These are phyloP conservation scores for Orychophragmus violaceus DNA, from an alignment of 345 rosid species.

Conservation along the genomic window DNA sequence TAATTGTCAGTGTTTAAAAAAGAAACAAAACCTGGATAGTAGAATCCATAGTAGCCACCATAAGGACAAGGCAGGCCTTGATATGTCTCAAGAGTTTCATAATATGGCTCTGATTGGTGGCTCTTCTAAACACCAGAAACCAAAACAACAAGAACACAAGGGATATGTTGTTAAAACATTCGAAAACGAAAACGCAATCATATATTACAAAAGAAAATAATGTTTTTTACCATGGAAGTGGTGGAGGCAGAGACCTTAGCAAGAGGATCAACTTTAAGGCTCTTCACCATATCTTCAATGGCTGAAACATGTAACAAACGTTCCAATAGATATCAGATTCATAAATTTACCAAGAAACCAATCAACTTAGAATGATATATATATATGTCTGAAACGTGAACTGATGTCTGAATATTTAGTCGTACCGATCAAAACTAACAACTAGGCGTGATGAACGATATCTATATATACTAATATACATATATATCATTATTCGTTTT, in stretches of 20 bases:
- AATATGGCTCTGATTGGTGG: slow-evolving; percentile 28
- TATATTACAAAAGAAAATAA: not conserved
- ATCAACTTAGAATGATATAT: slow-evolving; percentile 1
- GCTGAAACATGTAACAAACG: slow-evolving; percentile 21
- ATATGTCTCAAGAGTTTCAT: slow-evolving; percentile 30
- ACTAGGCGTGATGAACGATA: not conserved
- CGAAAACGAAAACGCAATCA: not conserved
- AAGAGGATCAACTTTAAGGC: slow-evolving; percentile 33
- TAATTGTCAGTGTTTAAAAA: not conserved
- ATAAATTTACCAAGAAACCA: not conserved
- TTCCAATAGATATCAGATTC: not conserved
- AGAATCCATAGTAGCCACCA: slow-evolving; percentile 35
- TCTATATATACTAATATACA: not conserved
- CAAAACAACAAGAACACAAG: not conserved
- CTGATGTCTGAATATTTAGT: slow-evolving; percentile 30
- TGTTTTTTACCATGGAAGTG: slow-evolving; percentile 27
- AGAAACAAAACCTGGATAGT: slow-evolving; percentile 38
- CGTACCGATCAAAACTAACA: slow-evolving; percentile 29
- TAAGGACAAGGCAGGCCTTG: slow-evolving; percentile 35
- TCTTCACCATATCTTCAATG: slow-evolving; percentile 33
- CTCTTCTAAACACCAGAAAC: not conserved
- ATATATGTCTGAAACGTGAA: slow-evolving; percentile 26
- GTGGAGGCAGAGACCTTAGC: slow-evolving; percentile 24
- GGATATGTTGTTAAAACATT: not conserved
- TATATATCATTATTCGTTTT: not conserved